Conservation (phyloP, 345 rosid species). For the Aquilaria yunnanensis region DNA sequence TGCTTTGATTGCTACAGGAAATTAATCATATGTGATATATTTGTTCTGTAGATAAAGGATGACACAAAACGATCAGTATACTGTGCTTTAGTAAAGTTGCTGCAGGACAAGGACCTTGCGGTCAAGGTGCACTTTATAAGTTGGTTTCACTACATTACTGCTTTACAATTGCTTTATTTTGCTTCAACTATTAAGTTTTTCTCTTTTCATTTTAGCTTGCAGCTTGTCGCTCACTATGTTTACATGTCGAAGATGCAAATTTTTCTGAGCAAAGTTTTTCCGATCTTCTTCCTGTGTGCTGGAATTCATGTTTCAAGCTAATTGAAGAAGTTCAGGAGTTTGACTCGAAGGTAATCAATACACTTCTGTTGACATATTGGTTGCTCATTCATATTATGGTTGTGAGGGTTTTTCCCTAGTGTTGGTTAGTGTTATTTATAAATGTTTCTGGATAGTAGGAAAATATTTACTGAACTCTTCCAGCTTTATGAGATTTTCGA, state of each 20-base stretch:
- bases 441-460: neutral
- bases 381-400: neutral
- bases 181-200: conserved; percentile 25
- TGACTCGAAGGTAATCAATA: conserved; percentile 74
- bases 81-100: conserved; percentile 77
- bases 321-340: conserved; percentile 95
- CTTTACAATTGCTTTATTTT: neutral
- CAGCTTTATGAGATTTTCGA: neutral
- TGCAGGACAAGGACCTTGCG: conserved; percentile 76
- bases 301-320: conserved; percentile 85
- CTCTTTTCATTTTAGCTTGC: conserved; percentile 63
- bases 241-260: conserved; percentile 92
- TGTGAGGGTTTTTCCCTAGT: neutral
- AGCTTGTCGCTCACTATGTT: conserved; percentile 92
- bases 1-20: conserved; percentile 1
- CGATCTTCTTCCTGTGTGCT: conserved; percentile 90
- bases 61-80: conserved; percentile 90
- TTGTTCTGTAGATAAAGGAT: conserved; percentile 66
- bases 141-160: conserved; percentile 3
- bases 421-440: neutral
- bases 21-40: conserved; percentile 9
- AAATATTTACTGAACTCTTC: neutral
- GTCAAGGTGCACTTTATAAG: conserved; percentile 58
- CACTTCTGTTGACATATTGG: neutral
- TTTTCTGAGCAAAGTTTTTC: conserved; percentile 63